Conservation (phyloP, 179 eudicot genomes). For the Spergularia azorica region DNA sequence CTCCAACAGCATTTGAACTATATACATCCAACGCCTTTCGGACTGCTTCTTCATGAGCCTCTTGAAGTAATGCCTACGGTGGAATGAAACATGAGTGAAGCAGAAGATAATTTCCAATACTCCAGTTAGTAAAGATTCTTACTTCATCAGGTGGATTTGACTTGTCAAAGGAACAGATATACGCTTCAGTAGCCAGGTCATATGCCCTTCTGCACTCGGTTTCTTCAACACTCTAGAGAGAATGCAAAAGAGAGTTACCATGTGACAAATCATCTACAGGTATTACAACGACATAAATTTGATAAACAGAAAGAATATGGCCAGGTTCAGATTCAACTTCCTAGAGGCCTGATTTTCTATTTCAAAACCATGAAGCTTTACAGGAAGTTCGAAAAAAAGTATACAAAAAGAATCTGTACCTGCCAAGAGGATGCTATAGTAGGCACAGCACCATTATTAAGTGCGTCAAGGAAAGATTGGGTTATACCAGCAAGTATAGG, state of each 20-base stretch:
- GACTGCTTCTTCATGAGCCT: conserved; percentile 84
- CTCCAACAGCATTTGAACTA: conserved; percentile 77
- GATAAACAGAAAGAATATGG: not conserved
- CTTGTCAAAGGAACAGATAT: conserved; percentile 75
- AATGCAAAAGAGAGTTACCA: not conserved
- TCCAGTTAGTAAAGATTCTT: conserved; percentile 30
- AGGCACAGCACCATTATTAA: conserved; percentile 98
- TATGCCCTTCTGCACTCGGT: conserved; percentile 93
- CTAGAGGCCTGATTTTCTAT: too few relatives aligned
- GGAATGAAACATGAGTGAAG: conserved; percentile 26
- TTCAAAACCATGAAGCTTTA: not conserved
- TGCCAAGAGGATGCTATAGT: conserved; percentile 97
- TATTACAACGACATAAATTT: not conserved
- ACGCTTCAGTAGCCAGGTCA: conserved; percentile 76
- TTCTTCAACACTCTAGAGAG: conserved; percentile 91
- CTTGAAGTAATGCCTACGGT: conserved; percentile 76
- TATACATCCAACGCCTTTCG: conserved; percentile 65
- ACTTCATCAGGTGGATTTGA: conserved; percentile 93
- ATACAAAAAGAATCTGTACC: conserved; percentile 35
- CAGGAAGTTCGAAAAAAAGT: not conserved
- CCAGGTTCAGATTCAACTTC: too few relatives aligned
- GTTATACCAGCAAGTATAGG: conserved; percentile 92
- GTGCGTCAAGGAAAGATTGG: conserved; percentile 92
- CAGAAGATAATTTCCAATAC: conserved; percentile 1
- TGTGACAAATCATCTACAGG: conserved; percentile 4